Percentiles rank a stretch among this genome's conserved stretches.
These are phyloP conservation scores for Skeletonema tropicum DNA, from an alignment of 108 stramenopile species.

Conservation along the genomic window DNA sequence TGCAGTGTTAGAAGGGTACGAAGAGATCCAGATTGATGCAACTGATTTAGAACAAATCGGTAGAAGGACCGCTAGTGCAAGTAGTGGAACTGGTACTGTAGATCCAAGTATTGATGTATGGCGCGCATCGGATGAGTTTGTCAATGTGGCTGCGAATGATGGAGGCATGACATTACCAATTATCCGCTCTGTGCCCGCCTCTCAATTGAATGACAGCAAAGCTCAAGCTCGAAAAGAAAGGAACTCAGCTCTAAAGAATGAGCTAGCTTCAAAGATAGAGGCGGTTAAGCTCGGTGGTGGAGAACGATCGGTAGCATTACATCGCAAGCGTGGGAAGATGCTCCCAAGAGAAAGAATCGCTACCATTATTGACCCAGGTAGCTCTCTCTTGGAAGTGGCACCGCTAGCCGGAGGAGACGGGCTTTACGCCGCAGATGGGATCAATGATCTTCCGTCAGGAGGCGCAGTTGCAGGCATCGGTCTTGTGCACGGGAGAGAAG, in stretches of 20 bases:
- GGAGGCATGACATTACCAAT: conserved; percentile 33
- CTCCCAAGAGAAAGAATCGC: conserved; percentile 95
- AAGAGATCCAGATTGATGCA: conserved; percentile 35
- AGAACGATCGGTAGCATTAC: conserved; percentile 70
- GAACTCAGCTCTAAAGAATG: conserved; percentile 33
- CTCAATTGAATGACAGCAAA: conserved; percentile 38
- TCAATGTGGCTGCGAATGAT: conserved; percentile 22
- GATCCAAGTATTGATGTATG: conserved; percentile 49
- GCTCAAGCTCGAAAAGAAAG: conserved; percentile 32
- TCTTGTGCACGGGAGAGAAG: conserved; percentile 80
- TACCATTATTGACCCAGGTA: conserved; percentile 88
- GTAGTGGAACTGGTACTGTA: conserved; percentile 2
- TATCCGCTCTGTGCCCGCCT: conserved; percentile 30
- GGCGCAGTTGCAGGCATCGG: conserved; percentile 98
- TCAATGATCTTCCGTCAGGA: conserved; percentile 83
- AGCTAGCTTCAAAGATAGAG: conserved; percentile 26
- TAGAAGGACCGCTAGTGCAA: neutral
- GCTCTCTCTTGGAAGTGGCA: conserved; percentile 94
- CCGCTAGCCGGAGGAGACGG: conserved; percentile 84
- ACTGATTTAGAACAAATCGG: neutral
- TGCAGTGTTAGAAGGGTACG: conserved; percentile 56
- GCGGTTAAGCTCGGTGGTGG: conserved; percentile 63
- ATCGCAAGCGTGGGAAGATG: conserved; percentile 86
- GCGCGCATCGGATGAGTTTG: conserved; percentile 35
- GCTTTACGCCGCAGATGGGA: conserved; percentile 45